These are phyloP conservation scores for Endogone sp. DNA, from an alignment of 192 early-diverging fungal species.

Conservation along the genomic window DNA sequence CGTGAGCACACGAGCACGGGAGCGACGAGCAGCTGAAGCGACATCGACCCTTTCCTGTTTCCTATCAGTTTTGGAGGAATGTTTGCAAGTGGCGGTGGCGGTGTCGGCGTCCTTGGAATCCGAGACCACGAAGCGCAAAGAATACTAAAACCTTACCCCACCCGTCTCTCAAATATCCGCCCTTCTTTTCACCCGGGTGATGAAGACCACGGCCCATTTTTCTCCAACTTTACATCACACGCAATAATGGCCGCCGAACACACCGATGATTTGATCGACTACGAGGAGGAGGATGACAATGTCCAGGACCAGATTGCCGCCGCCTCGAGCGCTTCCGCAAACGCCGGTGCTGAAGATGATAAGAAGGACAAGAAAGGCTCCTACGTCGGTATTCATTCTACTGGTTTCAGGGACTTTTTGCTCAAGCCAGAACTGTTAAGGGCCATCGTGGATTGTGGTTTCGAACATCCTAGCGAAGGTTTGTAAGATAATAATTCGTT, in stretches of 20 bases:
- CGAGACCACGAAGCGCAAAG: not conserved
- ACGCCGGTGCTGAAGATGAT: conserved; percentile 46
- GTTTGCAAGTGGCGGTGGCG: not conserved
- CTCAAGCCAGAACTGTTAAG: conserved; percentile 94
- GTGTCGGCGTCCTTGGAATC: not conserved
- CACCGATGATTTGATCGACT: conserved; percentile 92
- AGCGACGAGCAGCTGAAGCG: not conserved
- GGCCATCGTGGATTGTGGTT: conserved; percentile 97
- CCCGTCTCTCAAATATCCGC: not conserved
- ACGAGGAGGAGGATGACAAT: conserved; percentile 93
- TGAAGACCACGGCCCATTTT: not conserved
- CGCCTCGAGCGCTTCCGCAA: conserved; percentile 29
- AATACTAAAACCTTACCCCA: not conserved
- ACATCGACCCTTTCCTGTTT: not conserved
- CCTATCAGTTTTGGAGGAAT: not conserved
- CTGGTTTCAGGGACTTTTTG: conserved; percentile 97
- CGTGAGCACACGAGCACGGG: not conserved
- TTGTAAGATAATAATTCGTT: conserved; percentile 4
- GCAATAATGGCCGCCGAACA: conserved; percentile 52
- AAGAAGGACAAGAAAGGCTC: conserved; percentile 94
- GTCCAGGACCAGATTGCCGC: conserved; percentile 46
- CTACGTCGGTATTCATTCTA: conserved; percentile 98
- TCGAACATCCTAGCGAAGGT: conserved; percentile 98
- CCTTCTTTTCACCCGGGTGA: not conserved
- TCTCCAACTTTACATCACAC: not conserved